phyloP scores from a whole-genome alignment of 2,329 filamentous ascomycete species.

The Pleurostoma richardsiae region DNA sequence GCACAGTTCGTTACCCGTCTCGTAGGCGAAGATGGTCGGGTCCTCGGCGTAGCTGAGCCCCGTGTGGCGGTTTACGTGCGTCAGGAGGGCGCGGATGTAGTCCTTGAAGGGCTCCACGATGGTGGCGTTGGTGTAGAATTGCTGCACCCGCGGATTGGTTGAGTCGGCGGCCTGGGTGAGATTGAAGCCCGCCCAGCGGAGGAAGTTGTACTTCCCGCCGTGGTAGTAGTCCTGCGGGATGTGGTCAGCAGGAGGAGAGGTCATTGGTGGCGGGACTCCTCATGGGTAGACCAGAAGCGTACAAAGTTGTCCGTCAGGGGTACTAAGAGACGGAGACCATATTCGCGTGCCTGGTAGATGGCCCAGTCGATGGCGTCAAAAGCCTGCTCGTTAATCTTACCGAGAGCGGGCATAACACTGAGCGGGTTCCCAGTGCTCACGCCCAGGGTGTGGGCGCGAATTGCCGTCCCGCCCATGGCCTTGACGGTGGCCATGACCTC shows the following conservation, averaged over 20 bases:
- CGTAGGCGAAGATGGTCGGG: constrained; percentile 43
- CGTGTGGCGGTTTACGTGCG: constrained; percentile 39
- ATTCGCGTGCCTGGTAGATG: constrained; percentile 36
- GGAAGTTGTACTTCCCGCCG: constrained; percentile 42
- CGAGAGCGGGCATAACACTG: constrained; percentile 32
- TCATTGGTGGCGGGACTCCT: constrained; percentile 1
- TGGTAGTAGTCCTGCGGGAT: constrained; percentile 38
- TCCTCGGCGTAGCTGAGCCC: constrained; percentile 41
- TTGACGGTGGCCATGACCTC: constrained; percentile 38
- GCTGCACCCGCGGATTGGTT: constrained; percentile 31
- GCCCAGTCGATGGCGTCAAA: constrained; percentile 43
- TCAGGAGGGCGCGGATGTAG: constrained; percentile 36
- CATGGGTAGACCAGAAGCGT: neutral
- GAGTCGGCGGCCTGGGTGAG: constrained; percentile 27
- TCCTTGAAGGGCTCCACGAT: constrained; percentile 38
- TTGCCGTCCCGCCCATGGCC: constrained; percentile 37
- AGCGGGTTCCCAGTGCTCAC: constrained; percentile 42
- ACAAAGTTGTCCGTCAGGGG: constrained; percentile 42
- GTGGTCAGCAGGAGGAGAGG: neutral
- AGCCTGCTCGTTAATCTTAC: constrained; percentile 34
- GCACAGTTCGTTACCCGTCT: constrained; percentile 42
- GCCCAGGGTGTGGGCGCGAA: constrained; percentile 39
- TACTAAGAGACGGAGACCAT: constrained; percentile 36
- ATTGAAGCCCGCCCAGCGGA: constrained; percentile 39
- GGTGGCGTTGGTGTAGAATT: constrained; percentile 39